A percentile compares a stretch with the other conserved stretches of the same genome.
Evolutionary conservation across 352 stramenopile species (phyloP).

Genomic region (Pythium monospermum): DNA sequence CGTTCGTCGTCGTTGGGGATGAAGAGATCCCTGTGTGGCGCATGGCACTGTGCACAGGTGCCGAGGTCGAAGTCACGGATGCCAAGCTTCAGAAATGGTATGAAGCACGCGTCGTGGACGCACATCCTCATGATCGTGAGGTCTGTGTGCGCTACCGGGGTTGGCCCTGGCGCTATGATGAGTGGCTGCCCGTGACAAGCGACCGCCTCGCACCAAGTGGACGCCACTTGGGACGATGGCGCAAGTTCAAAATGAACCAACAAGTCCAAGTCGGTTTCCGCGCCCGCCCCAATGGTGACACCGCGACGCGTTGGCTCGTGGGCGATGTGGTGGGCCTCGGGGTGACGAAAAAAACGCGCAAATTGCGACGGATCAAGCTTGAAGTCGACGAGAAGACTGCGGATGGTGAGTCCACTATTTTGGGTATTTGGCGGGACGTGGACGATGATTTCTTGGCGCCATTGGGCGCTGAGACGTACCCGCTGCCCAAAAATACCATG

Average conservation of each 20-base stretch:
- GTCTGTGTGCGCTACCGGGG: constrained; percentile 89
- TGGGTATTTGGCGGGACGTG: constrained; percentile 6
- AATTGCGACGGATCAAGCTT: constrained; percentile 8
- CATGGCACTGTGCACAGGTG: constrained; percentile 4
- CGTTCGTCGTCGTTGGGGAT: not conserved
- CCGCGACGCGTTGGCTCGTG: constrained; percentile 7
- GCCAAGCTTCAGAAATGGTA: constrained; percentile 19
- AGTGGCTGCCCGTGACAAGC: constrained; percentile 82
- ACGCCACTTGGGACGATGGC: constrained; percentile 33
- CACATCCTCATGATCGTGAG: constrained; percentile 23
- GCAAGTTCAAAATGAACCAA: constrained; percentile 12
- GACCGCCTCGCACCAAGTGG: constrained; percentile 77
- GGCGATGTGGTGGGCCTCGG: not conserved
- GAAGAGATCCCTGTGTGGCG: constrained; percentile 11
- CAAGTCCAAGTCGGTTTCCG: constrained; percentile 20
- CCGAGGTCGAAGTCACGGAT: constrained; percentile 23
- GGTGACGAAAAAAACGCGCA: not conserved
- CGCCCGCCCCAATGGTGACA: constrained; percentile 2
- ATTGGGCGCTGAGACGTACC: constrained; percentile 7
- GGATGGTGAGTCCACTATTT: not conserved
- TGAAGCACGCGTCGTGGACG: constrained; percentile 44
- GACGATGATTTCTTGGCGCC: constrained; percentile 24
- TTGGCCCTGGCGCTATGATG: constrained; percentile 89
- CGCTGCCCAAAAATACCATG: not conserved
- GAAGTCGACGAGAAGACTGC: constrained; percentile 5